A percentile compares a stretch with the other conserved stretches of the same genome.
Conservation (phyloP, 192 early-diverging fungal genomes). For the Chytriomyces sp. region DNA sequence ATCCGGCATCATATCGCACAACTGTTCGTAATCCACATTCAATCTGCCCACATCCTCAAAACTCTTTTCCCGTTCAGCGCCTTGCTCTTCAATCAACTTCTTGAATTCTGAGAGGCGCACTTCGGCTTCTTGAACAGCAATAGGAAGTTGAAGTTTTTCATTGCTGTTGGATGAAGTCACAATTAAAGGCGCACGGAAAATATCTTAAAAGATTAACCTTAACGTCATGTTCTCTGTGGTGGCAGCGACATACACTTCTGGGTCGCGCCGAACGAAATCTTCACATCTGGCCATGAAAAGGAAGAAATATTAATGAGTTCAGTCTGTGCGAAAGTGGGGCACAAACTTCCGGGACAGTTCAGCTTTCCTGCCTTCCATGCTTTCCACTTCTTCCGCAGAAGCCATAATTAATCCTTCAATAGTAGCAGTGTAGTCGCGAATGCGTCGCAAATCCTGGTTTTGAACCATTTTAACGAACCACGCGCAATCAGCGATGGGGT, state of each 20-base stretch:
- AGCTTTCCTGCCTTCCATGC: background rate
- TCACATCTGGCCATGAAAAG: no score
- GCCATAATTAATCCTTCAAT: background rate
- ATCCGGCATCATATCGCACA: slow-evolving; percentile 28
- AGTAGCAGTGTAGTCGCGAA: background rate
- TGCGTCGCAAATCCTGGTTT: slow-evolving; percentile 1
- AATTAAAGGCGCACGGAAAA: background rate
- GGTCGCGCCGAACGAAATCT: no score
- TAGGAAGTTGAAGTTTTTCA: background rate
- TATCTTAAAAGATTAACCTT: background rate
- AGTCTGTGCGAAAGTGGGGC: no score
- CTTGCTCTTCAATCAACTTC: background rate
- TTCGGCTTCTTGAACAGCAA: background rate
- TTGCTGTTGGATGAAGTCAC: background rate
- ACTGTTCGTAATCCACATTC: slow-evolving; percentile 7
- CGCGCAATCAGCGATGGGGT: no score
- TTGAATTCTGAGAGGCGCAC: background rate
- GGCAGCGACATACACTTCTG: background rate
- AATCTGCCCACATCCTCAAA: background rate
- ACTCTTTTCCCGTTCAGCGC: background rate
- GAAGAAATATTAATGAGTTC: no score
- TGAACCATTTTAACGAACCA: background rate
- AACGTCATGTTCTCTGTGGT: background rate
- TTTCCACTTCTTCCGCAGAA: background rate
- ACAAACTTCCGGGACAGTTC: slow-evolving; percentile 7